A percentile compares a stretch with the other conserved stretches of the same genome.
phyloP scores from a whole-genome alignment of 2,329 filamentous ascomycete species.

The Fusarium brachygibbosum region DNA sequence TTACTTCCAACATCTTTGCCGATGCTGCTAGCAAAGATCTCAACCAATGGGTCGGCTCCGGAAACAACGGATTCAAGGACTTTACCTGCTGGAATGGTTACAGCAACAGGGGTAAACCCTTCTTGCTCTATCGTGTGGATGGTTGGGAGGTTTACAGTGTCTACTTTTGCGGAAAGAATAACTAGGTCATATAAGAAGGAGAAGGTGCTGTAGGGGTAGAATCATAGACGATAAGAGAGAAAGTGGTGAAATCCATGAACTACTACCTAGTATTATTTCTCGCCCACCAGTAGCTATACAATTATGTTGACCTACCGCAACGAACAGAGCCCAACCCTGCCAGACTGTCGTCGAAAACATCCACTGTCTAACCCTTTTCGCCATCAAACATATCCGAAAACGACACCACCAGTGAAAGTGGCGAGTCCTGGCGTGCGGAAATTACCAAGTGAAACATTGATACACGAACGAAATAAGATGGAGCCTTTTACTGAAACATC shows the following conservation, averaged over 20 bases:
- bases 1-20: slow-evolving; percentile 12
- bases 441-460: neutral
- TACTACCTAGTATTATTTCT: no score
- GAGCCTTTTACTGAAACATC: neutral
- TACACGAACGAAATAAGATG: neutral
- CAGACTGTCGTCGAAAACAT: neutral
- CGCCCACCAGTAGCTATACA: neutral
- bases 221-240: no score
- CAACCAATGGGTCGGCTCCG: slow-evolving; percentile 6
- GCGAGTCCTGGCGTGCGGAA: neutral
- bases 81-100: slow-evolving; percentile 9
- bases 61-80: neutral
- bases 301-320: no score
- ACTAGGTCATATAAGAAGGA: neutral
- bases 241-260: no score
- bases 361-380: neutral
- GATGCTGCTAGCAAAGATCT: neutral
- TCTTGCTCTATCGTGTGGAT: neutral
- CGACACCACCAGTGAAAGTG: neutral
- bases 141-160: slow-evolving; percentile 1
- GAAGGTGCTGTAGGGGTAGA: no score
- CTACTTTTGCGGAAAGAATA: neutral
- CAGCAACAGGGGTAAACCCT: neutral
- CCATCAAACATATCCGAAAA: neutral
- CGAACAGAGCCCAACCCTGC: no score